phyloP scores from a whole-genome alignment of 1,284 basidiomycete genomes.

The Gastroboletus turbinatus region DNA sequence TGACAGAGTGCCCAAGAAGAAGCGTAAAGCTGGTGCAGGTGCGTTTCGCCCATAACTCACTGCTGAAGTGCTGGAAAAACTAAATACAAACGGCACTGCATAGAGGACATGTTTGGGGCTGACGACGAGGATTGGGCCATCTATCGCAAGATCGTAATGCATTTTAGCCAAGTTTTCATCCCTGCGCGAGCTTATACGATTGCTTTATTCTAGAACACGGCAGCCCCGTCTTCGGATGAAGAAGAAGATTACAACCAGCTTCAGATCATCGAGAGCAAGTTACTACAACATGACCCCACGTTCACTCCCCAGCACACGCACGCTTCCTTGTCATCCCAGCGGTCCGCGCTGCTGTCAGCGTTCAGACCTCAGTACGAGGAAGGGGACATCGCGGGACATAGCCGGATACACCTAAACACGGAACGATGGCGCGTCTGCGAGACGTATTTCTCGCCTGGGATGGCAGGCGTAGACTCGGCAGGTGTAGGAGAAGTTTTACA shows the following conservation, averaged over 20 bases:
- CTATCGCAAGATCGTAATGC: constrained; percentile 90
- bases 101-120: constrained; percentile 93
- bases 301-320: constrained; percentile 86
- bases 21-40: constrained; percentile 79
- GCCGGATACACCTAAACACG: constrained; percentile 89
- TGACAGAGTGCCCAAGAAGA: constrained; percentile 75
- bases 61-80: neutral
- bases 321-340: constrained; percentile 71
- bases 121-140: constrained; percentile 98
- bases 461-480: constrained; percentile 94
- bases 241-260: constrained; percentile 86
- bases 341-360: constrained; percentile 82
- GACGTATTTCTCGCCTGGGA: constrained; percentile 88
- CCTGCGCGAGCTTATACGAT: neutral
- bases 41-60: constrained; percentile 23
- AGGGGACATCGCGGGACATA: constrained; percentile 65
- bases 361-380: constrained; percentile 77
- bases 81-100: constrained; percentile 3
- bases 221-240: constrained; percentile 91
- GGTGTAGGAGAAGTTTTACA: constrained; percentile 91
- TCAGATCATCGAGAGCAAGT: constrained; percentile 74
- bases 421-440: constrained; percentile 94
- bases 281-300: constrained; percentile 81
- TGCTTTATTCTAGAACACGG: constrained; percentile 57
- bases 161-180: constrained; percentile 18